Evolutionary conservation across 2,329 filamentous ascomycete genomes (phyloP), one percentile per base, ranked within the genome.

Genomic region (Endoconidiophora laricicola): DNA sequence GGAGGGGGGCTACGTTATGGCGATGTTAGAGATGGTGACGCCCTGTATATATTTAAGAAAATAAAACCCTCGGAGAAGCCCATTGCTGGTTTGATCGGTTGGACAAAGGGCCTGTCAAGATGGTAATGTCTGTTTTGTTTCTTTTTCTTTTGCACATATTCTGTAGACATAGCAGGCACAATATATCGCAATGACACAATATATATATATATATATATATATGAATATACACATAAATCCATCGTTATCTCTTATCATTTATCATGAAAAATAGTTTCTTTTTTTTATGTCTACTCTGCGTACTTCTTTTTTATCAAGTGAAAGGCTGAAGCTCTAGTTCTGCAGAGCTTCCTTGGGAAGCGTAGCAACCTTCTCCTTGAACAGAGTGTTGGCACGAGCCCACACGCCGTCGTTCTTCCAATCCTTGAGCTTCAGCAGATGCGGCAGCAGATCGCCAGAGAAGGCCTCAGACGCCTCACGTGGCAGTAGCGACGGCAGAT

Each of bases 401-500:
- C 88, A 95, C n/a, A 94, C 88, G 10, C 74, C 72, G 23, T 79
- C 72, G 18, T 73, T 81, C 53, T 73, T 68, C 62, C 85, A 77
- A 61, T 91, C 76, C 64, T 91, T 86, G 55, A 95, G 72, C 54
- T 79, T 73, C 54, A 91, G 65, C 57, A 95, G 67, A 59, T 79
- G 83, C 18, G 86, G 86, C 59, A 94, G 69, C 56, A 95, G 69
- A 44, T 83, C 82, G 47, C 74, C 69, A 63, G 81, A 86, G 68
- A 94, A 95, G 18, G 81, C 81, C 67, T 95, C 87, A 41, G 79
- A 86, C 23, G 86, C 81, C 68, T 95, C 90, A 48, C 90, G 74
- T 1, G 90, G 85, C 37, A 96, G 71, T 57, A 95, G 74, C 48
- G 79, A 83, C 3, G 86, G 86, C 48, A 93, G 72, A 61, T 93